Evolutionary conservation across 257 asterid genomes (phyloP).

Genomic region (Nyctanthes arbortristis): DNA sequence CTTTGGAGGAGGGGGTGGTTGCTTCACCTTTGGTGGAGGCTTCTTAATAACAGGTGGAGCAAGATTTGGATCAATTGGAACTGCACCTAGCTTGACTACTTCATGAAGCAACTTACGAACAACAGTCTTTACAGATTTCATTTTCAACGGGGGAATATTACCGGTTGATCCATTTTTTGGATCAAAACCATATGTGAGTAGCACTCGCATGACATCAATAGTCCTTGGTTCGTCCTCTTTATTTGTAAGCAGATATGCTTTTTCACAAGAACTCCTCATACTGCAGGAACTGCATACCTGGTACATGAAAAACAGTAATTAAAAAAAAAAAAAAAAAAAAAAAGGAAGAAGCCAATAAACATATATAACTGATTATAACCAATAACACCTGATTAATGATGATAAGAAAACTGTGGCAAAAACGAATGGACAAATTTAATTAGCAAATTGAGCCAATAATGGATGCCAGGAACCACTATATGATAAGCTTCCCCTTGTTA

Average conservation of each 20-base stretch:
- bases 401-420: not conserved
- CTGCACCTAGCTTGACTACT: slow-evolving; percentile 90
- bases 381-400: not conserved
- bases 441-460: slow-evolving; percentile 2
- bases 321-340: too few species aligned
- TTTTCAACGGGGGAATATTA: slow-evolving; percentile 65
- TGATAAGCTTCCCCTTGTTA: not conserved
- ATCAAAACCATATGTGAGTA: slow-evolving; percentile 83
- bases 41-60: slow-evolving; percentile 79
- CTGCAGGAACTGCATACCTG: slow-evolving; percentile 99
- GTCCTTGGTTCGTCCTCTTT: slow-evolving; percentile 97
- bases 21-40: slow-evolving; percentile 95
- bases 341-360: not conserved
- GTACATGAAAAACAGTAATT: slow-evolving; percentile 23
- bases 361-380: not conserved
- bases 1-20: slow-evolving; percentile 89
- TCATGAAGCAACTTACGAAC: slow-evolving; percentile 82
- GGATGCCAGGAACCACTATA: not conserved
- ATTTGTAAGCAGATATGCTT: slow-evolving; percentile 82
- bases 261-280: slow-evolving; percentile 86
- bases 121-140: slow-evolving; percentile 71
- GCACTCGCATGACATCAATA: slow-evolving; percentile 83
- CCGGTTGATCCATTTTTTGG: slow-evolving; percentile 62
- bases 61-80: slow-evolving; percentile 93
- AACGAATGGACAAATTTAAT: not conserved